phyloP scores from a whole-genome alignment of 257 asterid genomes.

The Solanum sejunctum region DNA sequence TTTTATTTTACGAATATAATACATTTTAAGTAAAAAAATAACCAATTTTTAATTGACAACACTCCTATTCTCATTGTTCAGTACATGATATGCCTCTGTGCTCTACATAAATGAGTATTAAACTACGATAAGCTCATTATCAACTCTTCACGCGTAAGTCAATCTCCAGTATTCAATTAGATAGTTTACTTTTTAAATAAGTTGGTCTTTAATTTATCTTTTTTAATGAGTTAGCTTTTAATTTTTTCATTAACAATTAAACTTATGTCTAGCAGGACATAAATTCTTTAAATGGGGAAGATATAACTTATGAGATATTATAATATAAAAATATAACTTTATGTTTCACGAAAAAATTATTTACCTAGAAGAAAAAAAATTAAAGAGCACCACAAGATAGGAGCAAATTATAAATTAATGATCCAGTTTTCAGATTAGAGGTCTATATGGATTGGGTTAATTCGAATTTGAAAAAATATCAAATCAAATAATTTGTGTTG shows the following conservation, averaged over 20 bases:
- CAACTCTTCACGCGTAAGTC: neutral
- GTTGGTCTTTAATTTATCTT: neutral
- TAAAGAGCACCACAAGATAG: neutral
- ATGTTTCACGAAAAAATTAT: neutral
- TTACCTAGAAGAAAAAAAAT: neutral
- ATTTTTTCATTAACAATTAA: too few relatives aligned
- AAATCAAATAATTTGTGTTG: too few relatives aligned
- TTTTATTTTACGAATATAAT: fast-evolving
- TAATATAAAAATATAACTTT: neutral
- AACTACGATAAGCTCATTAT: neutral
- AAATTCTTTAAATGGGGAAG: neutral
- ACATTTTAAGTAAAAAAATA: neutral
- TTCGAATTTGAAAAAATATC: too few relatives aligned
- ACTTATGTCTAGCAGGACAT: neutral
- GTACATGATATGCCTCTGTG: neutral
- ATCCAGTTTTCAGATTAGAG: neutral
- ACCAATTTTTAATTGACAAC: too few relatives aligned
- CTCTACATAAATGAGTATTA: neutral
- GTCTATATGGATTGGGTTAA: too few relatives aligned
- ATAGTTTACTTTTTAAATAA: neutral
- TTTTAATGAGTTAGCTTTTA: neutral
- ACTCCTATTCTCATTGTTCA: too few relatives aligned
- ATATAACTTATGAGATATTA: neutral
- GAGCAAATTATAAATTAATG: neutral
- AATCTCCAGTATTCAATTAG: neutral